Evolutionary conservation across 495 filamentous ascomycete genomes (phyloP), one percentile per base, ranked within the genome.

Genomic region (Astrothelium subdiscretum): DNA sequence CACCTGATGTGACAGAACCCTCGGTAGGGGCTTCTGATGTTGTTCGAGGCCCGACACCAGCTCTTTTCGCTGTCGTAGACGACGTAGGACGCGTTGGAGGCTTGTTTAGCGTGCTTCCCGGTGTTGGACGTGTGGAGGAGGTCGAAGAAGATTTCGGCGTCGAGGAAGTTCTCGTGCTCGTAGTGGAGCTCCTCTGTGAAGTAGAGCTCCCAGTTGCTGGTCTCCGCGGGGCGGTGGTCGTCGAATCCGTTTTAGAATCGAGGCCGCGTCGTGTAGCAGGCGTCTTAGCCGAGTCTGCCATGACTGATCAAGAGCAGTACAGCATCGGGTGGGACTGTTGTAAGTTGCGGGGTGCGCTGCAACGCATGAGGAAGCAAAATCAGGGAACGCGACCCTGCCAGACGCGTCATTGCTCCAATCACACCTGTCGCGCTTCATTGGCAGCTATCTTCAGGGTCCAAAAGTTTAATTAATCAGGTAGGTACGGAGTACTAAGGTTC

Each of bases 371-470:
- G 24, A 6, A 27, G 5, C 48, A 54, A 20, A 54, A 54, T 27
- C 48, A 54, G 48, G 48, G 48, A 54, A 54, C 48, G 48, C 48
- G 48, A 54, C 48, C 48, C 48, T n/a, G 42, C 11, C 42, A 48
- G 8, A 48, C 48, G 48, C 48, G 48, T 54, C 48, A 54, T 29
- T 54, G 24, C 48, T 15, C 20, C 11, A 27, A 38, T 38, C n/a
- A n/a, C n/a, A n/a, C n/a, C n/a, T n/a, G n/a, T n/a, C n/a, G n/a
- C n/a, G n/a, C n/a, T n/a, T n/a, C n/a, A n/a, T n/a, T n/a, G n/a
- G n/a, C n/a, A n/a, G n/a, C n/a, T n/a, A n/a, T n/a, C n/a, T n/a
- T n/a, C n/a, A n/a, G n/a, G n/a, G n/a, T n/a, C n/a, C n/a, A n/a
- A n/a, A n/a, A n/a, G n/a, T n/a, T n/a, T n/a, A n/a, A n/a, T n/a